Conservation (phyloP, 805 yeast species). For the Cyberlindnera saturnus region DNA sequence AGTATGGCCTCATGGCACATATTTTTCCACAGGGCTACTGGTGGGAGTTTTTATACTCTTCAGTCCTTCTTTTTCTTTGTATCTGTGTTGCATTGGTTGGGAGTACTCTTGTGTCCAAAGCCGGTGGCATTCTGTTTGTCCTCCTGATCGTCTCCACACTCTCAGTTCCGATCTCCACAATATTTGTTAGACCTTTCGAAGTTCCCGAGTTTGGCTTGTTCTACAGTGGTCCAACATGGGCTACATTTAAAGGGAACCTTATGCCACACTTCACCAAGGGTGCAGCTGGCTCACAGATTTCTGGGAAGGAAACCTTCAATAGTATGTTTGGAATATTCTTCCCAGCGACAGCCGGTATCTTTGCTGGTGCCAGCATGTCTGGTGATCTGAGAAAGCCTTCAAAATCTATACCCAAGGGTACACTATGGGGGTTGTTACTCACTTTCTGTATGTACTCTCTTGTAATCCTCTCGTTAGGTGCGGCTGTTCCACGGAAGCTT, state of each 20-base stretch:
- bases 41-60: conserved; percentile 67
- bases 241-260: conserved; percentile 58
- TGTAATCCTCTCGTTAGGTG: conserved; percentile 80
- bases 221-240: conserved; percentile 74
- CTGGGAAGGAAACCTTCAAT: conserved; percentile 65
- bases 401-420: conserved; percentile 88
- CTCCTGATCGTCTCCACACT: conserved; percentile 64
- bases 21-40: conserved; percentile 65
- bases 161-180: conserved; percentile 74
- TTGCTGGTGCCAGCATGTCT: conserved; percentile 99
- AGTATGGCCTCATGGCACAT: conserved; percentile 47
- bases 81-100: conserved; percentile 77
- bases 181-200: conserved; percentile 59
- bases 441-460: conserved; percentile 72
- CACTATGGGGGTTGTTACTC: conserved; percentile 71
- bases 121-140: conserved; percentile 70
- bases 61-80: conserved; percentile 62
- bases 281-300: conserved; percentile 81
- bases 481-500: conserved; percentile 72
- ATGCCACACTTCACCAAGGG: conserved; percentile 79
- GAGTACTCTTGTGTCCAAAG: conserved; percentile 70
- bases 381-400: conserved; percentile 88
- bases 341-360: conserved; percentile 97
- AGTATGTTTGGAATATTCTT: conserved; percentile 92
- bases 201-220: conserved; percentile 40